Evolutionary conservation across 2,329 filamentous ascomycete species (phyloP).

Genomic region (Calonectria pteridis): DNA sequence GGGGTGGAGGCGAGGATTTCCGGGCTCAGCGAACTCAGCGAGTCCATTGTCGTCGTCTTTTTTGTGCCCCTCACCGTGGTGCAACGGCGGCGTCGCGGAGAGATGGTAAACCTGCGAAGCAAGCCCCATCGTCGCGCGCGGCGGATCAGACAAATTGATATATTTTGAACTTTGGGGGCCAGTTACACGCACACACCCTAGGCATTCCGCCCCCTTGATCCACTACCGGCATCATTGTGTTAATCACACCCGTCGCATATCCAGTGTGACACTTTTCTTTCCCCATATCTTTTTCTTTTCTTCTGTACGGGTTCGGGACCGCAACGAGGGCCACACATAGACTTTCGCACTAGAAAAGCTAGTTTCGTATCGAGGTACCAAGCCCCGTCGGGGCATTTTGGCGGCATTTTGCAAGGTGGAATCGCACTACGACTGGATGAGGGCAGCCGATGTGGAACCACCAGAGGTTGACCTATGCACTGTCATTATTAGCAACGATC

Average conservation of each 20-base stretch:
- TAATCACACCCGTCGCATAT: not conserved
- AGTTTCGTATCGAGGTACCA: constrained; percentile 1
- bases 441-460: not conserved
- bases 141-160: constrained; percentile 1
- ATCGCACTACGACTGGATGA: not conserved
- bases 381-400: constrained; percentile 1
- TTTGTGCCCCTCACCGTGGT: not conserved
- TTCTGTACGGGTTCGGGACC: not conserved
- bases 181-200: not conserved
- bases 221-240: not conserved
- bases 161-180: not conserved
- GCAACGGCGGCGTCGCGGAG: not conserved
- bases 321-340: too few relatives aligned
- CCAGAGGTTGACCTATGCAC: not conserved
- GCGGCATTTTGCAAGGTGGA: not conserved
- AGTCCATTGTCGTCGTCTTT: not conserved
- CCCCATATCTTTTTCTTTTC: not conserved
- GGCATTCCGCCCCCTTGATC: not conserved
- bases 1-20: not conserved
- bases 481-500: not conserved
- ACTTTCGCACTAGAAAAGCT: constrained; percentile 5
- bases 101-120: not conserved
- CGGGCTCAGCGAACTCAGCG: not conserved
- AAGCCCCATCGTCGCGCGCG: not conserved
- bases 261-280: not conserved